phyloP scores from a whole-genome alignment of 352 stramenopile genomes.

The Hyphochytrium catenoides region DNA sequence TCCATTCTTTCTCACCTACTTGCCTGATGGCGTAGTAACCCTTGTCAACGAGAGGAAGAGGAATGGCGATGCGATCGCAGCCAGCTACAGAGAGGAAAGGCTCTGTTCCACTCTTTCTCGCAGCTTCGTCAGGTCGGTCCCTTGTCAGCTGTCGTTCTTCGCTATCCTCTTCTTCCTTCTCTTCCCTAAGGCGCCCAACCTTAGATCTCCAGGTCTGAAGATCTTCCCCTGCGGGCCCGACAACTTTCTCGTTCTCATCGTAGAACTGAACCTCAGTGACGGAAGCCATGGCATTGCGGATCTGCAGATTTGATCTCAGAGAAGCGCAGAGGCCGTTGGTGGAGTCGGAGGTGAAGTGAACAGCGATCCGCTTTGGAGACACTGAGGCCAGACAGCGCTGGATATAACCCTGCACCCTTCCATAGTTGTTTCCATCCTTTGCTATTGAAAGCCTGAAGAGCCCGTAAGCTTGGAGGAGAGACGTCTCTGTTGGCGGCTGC shows the following conservation, averaged over 20 bases:
- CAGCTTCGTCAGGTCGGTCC: neutral
- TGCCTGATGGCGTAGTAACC: constrained; percentile 54
- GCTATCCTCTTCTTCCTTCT: constrained; percentile 36
- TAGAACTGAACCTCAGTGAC: constrained; percentile 37
- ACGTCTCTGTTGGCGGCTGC: constrained; percentile 13
- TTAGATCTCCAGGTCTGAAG: too few species aligned
- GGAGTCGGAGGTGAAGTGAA: constrained; percentile 38
- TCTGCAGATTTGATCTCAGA: constrained; percentile 28
- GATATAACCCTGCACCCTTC: constrained; percentile 62
- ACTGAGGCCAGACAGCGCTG: constrained; percentile 30
- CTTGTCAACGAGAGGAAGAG: constrained; percentile 33
- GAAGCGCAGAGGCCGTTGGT: constrained; percentile 48
- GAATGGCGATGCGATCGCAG: constrained; percentile 28
- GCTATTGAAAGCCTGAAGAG: constrained; percentile 37
- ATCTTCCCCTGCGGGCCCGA: too few species aligned
- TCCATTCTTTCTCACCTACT: constrained; percentile 54
- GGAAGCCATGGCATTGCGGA: constrained; percentile 52
- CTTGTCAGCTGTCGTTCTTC: constrained; percentile 16
- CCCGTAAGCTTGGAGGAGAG: constrained; percentile 41
- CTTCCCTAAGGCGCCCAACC: too few species aligned
- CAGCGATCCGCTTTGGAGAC: constrained; percentile 29
- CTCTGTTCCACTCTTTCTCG: constrained; percentile 9
- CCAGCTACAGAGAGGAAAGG: constrained; percentile 26
- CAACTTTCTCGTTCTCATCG: constrained; percentile 19
- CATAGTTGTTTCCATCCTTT: constrained; percentile 29